Base-by-base conservation (phyloP, 2,329 filamentous ascomycete species). In the Fusarium sororula region DNA sequence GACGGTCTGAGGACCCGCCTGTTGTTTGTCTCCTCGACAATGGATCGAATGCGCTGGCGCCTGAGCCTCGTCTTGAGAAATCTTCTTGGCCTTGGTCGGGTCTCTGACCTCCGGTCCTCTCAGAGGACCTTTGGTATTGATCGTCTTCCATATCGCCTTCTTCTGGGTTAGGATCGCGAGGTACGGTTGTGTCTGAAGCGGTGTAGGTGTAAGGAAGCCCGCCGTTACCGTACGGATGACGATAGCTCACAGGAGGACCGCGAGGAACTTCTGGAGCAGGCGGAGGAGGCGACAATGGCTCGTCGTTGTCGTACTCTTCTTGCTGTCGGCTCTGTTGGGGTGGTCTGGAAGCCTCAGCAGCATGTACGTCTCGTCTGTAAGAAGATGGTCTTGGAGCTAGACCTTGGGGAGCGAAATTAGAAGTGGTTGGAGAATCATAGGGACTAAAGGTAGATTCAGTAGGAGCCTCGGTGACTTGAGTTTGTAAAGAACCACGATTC, bases 241-340 rank as follows among this genome's bases (percentile, higher is more conserved):
- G 87, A 80, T 90, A 91, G 78, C 88, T 90, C 41, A 86, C 77
- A 9, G 91, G 90, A 44, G 89, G 89, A 14, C 84, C 87, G 76
- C 86, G 86, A 62, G 91, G 89, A 35, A 87, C 88, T 74, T 93
- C 91, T 72, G 91, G 89, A 39, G 88, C 90, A 56, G 85, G 83
- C 24, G 89, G 87, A 17, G 82, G 85, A 50, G 84, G 79, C 11
- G 83, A 78, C 54, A 80, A 73, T 73, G 76, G 69, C 59, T 82
- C 79, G 42, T 84, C 82, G 71, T 84, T 82, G 71, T 81, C 80
- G 66, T 84, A 80, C 47, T 86, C 84, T 66, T 84, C 83, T 68
- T 70, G 53, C n/a, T 74, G 66, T 38, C 60, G 76, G 47, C 48
- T 75, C 73, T 81, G 84, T 53, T 83, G 81, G 61, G 84, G 83